phyloP scores from a whole-genome alignment of 2,329 filamentous ascomycete genomes.

The Aspergillus quadrilineatus region DNA sequence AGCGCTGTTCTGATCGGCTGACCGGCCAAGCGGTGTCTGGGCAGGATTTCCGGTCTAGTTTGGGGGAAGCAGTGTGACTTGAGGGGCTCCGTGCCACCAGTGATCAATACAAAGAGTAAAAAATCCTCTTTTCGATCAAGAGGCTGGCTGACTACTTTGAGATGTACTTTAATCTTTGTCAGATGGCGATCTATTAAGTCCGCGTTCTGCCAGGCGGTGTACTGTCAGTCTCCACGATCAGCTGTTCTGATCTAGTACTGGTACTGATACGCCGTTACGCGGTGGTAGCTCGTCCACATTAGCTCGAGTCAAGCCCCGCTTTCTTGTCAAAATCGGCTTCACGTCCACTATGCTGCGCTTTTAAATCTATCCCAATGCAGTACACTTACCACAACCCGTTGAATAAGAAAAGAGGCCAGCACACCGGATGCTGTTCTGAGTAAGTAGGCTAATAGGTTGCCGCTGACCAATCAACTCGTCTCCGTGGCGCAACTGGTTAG shows the following conservation, averaged over 20 bases:
- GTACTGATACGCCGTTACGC: not conserved
- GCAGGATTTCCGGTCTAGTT: not conserved
- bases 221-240: not conserved
- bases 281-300: not conserved
- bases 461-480: too few species aligned
- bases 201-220: slow-evolving; percentile 9
- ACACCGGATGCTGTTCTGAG: too few species aligned
- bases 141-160: not conserved
- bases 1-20: not conserved
- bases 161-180: not conserved
- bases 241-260: not conserved
- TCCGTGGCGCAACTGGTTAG: too few species aligned
- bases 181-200: slow-evolving; percentile 2
- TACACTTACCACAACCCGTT: too few species aligned
- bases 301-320: not conserved
- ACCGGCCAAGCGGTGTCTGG: not conserved
- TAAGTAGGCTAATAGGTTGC: too few species aligned
- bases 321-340: too few species aligned
- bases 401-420: too few species aligned
- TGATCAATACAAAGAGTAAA: not conserved
- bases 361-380: too few species aligned
- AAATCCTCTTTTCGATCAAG: not conserved
- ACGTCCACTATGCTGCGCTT: too few species aligned
- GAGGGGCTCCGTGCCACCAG: slow-evolving; percentile 1
- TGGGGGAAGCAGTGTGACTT: slow-evolving; percentile 6